Base-by-base conservation (phyloP, 2,329 filamentous ascomycete genomes). In the Penicillium sp. region DNA sequence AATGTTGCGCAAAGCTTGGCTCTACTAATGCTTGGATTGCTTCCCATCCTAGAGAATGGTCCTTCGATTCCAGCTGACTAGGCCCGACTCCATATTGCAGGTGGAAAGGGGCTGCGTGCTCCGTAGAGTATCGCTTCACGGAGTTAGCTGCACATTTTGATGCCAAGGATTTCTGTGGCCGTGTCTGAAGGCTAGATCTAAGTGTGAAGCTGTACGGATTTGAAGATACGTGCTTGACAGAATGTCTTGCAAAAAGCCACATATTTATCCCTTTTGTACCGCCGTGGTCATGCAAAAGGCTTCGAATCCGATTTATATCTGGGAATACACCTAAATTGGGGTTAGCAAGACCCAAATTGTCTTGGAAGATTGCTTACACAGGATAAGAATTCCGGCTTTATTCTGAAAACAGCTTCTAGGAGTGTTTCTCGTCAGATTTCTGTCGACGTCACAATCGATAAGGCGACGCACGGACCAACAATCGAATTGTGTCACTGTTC, bases 21-120 rank as follows among this genome's bases (percentile, higher is more conserved):
- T 64, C 63, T 47, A 64, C 53, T 25, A 56, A 37, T 2, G 50
- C 44, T 45, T 65, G 63, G 2, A 65, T 62, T 2, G 10, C 31
- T 16, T 60, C 50, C 60, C 58, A 58, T 58, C 54, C 62, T 53
- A 60, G 44, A 21, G 50, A 37, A 45, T 64, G 63, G 2, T 37
- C 49, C 42, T 60, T 64, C 0, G 53, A 57, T 49, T 64, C 50
- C 21, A 65, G 50, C 25, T 45, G 54, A 26, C 50, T 51, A 2
- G 55, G 43, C 27, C 53, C 29, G 23, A 60, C 39, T 37, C 54
- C 56, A 35, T 27, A 23, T 3, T 16, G 49, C 35, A 45, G 50
- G 23, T 31, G 29, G 3, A 43, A 51, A 27, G 58, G 46, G 29
- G 16, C 4, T 27, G 54, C 52, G 42, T n/a, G 25, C n/a, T 31